Evolutionary conservation across 1,284 basidiomycete species (phyloP), one percentile per base, ranked within the genome.

Genomic region (Polyporus tsugae): DNA sequence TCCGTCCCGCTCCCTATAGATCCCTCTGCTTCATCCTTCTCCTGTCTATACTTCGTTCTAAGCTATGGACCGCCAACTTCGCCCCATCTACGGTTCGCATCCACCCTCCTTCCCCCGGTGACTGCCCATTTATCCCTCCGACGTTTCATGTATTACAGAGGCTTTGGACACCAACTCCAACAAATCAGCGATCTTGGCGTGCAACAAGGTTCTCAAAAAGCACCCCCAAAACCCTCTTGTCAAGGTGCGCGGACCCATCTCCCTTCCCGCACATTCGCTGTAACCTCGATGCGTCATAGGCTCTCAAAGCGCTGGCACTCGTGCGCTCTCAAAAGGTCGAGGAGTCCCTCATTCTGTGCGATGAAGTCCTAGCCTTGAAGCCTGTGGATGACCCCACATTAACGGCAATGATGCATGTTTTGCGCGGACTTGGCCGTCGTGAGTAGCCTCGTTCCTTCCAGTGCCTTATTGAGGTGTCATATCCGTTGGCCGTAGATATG

Each of bases 151-250:
- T 10, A 38, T 46, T 39, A 42, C 66, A 95, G 94, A 95, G 85
- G 90, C 94, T 52, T 83, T 96, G 71, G 94, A 95, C 81, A 91
- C 89, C 53, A 89, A 89, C 62, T 93, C 93, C n/a, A 91, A 91
- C 82, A 95, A 95, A 82, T 89, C 91, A 41, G 94, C 93, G 25
- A 86, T 95, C 63, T 87, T 93, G 57, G 84, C 89, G n/a, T 93
- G 92, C 81, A 94, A 94, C 79, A 95, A 95, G 79, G 78, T 94
- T 35, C 85, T 95, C 72, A 95, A 95, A 80, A 93, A 93, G 80
- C 86, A 92, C 71, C 91, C 92, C 22, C 88, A 86, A 75, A 90
- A 89, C 78, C 83, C 86, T 60, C 82, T 94, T n/a, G 80, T 92
- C 74, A 93, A 94, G 84, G 94, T 91, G 68, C 58, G 82, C 73